Conservation (phyloP, 1,284 basidiomycete species). For the Trichosporon faecale region DNA sequence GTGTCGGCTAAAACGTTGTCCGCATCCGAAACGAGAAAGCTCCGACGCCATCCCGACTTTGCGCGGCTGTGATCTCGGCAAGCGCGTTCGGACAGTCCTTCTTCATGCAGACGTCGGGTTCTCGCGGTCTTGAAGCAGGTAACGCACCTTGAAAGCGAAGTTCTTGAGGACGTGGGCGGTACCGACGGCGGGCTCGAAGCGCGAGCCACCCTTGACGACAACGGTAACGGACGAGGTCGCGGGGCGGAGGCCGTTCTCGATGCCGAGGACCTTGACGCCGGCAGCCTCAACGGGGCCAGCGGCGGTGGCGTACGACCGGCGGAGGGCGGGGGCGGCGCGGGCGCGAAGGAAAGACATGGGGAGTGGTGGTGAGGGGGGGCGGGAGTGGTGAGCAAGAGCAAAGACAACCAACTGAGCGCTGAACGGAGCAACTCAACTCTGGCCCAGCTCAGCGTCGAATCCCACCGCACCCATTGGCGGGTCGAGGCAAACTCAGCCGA, state of each 20-base stretch:
- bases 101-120: background rate
- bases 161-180: conserved; percentile 89
- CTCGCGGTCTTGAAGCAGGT: background rate
- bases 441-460: conserved; percentile 4
- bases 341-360: conserved; percentile 29
- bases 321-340: conserved; percentile 28
- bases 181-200: conserved; percentile 80
- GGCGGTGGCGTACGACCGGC: conserved; percentile 36
- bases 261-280: conserved; percentile 78
- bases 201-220: conserved; percentile 83
- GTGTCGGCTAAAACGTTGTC: background rate
- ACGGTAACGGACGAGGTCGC: conserved; percentile 76
- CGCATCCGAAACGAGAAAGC: background rate
- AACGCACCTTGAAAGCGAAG: conserved; percentile 88
- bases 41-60: background rate
- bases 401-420: background rate
- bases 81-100: background rate
- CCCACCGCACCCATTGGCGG: conserved; percentile 5
- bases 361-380: conserved; percentile 19
- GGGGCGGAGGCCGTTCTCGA: conserved; percentile 69
- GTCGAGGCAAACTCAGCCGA: conserved; percentile 10
- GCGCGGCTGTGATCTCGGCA: background rate
- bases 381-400: conserved; percentile 16
- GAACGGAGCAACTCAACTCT: conserved; percentile 12
- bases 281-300: conserved; percentile 72